Base-by-base conservation (phyloP, 441 rosid species). In the Pelargonium fulgidum region DNA sequence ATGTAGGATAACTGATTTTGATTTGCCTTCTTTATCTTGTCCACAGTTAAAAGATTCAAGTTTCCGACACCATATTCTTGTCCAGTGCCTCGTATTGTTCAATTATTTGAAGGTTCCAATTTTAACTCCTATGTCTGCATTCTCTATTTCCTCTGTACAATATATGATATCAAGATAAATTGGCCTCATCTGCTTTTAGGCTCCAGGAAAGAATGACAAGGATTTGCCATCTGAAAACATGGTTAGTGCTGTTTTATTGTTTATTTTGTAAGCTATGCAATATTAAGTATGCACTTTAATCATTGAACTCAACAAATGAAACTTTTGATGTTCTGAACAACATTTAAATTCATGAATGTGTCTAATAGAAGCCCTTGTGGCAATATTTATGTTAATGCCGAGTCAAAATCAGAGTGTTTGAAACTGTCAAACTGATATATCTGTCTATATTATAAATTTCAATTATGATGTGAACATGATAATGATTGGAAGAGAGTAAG, bases 121-220 rank as follows among this genome's bases (percentile, higher is more conserved):
- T 68, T 41, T 13, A 59, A 68, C 36, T 64, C 58, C 62, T 62
- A 22, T 68, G 17, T 72, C 22, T 72, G 39, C 33, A 62, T 71
- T 65, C 12, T 16, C 22, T 42, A 45, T 68, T 22, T 29, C 6
- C 20, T 56, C 56, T 67, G n/a, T 50, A 36, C 64, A 36, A 29
- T 41, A 20, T 59, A 45, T 7, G 26, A 56, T 56, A 56, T 56
- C 42, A 24, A 71, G 62, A 59, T 63, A 71, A 74, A 45, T 50
- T 66, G 58, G 72, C 63, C 29, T 65, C 29, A 58, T 80, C 72
- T 78, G 64, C 67, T 78, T 42, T 64, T 73, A 94, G 99, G 86
- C 92, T 65, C 98, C 98, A 0, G 97, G 98, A 73, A 92, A 94
- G 84, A 92, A 83, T 68, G 98, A 94, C 74, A 94, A 94, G 82